Evolutionary conservation across 352 stramenopile genomes (phyloP).

Genomic region (Lagenidium sp.): DNA sequence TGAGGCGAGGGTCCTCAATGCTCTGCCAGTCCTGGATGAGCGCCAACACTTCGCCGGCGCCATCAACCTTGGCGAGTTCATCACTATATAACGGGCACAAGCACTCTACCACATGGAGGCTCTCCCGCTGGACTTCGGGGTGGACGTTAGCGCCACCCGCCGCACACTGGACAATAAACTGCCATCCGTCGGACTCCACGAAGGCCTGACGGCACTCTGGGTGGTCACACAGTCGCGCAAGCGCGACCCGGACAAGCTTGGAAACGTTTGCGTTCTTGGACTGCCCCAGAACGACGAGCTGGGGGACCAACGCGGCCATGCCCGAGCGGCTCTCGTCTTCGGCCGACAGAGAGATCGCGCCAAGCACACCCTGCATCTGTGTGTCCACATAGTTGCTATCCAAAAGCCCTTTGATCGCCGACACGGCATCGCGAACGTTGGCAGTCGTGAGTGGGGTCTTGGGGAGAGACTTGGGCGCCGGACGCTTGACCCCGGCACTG

Average conservation of each 20-base stretch:
- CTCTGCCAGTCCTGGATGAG: slow-evolving; percentile 74
- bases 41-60: slow-evolving; percentile 40
- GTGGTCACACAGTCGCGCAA: slow-evolving; percentile 77
- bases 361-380: slow-evolving; percentile 78
- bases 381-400: slow-evolving; percentile 68
- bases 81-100: slow-evolving; percentile 78
- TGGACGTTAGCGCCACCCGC: slow-evolving; percentile 47
- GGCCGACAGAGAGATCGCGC: slow-evolving; percentile 68
- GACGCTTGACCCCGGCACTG: slow-evolving; percentile 46
- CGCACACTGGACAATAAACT: slow-evolving; percentile 76
- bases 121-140: slow-evolving; percentile 73
- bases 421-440: slow-evolving; percentile 45
- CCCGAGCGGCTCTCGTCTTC: slow-evolving; percentile 40
- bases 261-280: slow-evolving; percentile 48
- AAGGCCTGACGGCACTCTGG: slow-evolving; percentile 77
- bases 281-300: slow-evolving; percentile 56
- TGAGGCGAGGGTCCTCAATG: slow-evolving; percentile 75
- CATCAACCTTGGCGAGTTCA: slow-evolving; percentile 61
- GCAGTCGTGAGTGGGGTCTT: slow-evolving; percentile 31
- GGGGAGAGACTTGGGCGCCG: slow-evolving; percentile 50
- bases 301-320: slow-evolving; percentile 58
- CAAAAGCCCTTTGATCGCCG: slow-evolving; percentile 57
- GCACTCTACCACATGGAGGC: slow-evolving; percentile 81
- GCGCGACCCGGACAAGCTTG: slow-evolving; percentile 57
- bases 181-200: slow-evolving; percentile 70